Conservation (phyloP, 305 asterid genomes). For the Fraxinus greggii region DNA sequence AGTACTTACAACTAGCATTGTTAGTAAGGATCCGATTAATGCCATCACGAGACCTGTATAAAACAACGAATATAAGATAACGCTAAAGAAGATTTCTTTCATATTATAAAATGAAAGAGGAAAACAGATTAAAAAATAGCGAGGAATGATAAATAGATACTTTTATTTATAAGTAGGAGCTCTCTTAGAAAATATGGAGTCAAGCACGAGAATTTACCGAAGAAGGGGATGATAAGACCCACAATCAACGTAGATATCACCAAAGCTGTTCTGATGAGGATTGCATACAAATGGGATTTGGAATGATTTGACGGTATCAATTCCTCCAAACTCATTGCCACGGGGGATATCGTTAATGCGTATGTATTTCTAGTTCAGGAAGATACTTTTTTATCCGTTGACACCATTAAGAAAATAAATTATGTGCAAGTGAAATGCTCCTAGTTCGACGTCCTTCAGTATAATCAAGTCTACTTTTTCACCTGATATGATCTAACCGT, state of each 20-base stretch:
- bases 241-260: conserved; percentile 75
- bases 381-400: neutral
- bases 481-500: neutral
- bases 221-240: conserved; percentile 74
- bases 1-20: conserved; percentile 87
- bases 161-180: neutral
- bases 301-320: conserved; percentile 56
- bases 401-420: neutral
- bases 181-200: neutral
- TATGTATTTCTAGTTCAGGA: conserved; percentile 58
- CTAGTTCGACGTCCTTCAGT: neutral
- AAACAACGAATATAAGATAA: neutral
- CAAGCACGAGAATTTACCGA: conserved; percentile 47
- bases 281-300: conserved; percentile 51
- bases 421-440: neutral
- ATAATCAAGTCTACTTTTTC: neutral
- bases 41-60: conserved; percentile 79
- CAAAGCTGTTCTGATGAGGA: conserved; percentile 72
- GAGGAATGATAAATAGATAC: neutral
- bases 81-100: neutral
- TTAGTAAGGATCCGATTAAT: conserved; percentile 76
- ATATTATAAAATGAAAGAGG: neutral
- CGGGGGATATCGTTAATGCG: conserved; percentile 87
- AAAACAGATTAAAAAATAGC: neutral
- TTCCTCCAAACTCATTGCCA: conserved; percentile 96